These are phyloP conservation scores for Lentinula raphanica DNA, from an alignment of 768 basidiomycete species.

Conservation along the genomic window DNA sequence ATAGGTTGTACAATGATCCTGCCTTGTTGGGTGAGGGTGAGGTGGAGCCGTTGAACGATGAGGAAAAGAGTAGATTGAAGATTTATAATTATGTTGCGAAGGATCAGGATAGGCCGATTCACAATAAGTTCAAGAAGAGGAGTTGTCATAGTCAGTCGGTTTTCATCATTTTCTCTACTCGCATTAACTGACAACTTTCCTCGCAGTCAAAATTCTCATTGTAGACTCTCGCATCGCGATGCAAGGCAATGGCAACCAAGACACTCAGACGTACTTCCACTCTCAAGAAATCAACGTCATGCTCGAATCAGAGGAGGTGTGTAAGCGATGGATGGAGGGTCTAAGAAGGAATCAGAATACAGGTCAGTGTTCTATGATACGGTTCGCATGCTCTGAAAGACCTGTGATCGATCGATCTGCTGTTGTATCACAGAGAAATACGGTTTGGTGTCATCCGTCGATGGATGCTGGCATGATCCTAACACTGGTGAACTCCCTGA, in stretches of 20 bases:
- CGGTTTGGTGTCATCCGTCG: slow-evolving; percentile 34
- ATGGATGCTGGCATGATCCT: slow-evolving; percentile 54
- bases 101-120: slow-evolving; percentile 60
- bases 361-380: too few species aligned
- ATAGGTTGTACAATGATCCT: slow-evolving; percentile 42
- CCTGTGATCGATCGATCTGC: too few species aligned
- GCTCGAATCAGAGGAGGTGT: slow-evolving; percentile 49
- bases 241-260: slow-evolving; percentile 68
- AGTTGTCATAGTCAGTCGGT: slow-evolving; percentile 57
- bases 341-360: slow-evolving; percentile 54
- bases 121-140: slow-evolving; percentile 60
- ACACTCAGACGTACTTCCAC: slow-evolving; percentile 70
- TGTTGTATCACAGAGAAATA: slow-evolving; percentile 35
- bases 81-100: slow-evolving; percentile 60
- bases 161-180: not conserved
- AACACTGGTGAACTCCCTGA: slow-evolving; percentile 33
- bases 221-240: slow-evolving; percentile 64
- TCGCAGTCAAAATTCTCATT: slow-evolving; percentile 65
- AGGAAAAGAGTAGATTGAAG: slow-evolving; percentile 33
- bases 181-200: too few species aligned
- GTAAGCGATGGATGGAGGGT: slow-evolving; percentile 51
- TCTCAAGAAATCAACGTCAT: slow-evolving; percentile 66
- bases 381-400: too few species aligned
- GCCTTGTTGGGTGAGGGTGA: not conserved
- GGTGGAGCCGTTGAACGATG: slow-evolving; percentile 24